A percentile compares a stretch with the other conserved stretches of the same genome.
phyloP scores from a whole-genome alignment of 1,139 yeast species.

The Magnusiomyces tetraspermus region DNA sequence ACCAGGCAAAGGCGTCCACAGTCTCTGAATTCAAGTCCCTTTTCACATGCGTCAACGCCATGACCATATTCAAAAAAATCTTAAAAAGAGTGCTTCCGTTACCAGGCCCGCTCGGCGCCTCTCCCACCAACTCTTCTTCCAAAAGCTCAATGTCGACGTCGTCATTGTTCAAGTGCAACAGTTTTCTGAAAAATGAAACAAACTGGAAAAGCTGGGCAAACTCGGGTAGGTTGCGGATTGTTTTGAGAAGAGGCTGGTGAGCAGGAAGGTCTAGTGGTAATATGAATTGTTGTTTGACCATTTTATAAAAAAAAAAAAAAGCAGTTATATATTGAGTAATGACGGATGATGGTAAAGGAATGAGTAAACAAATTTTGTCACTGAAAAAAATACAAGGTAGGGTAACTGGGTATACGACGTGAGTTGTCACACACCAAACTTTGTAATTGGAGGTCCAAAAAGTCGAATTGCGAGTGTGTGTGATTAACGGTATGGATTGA shows the following conservation, averaged over 20 bases:
- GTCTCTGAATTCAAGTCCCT: slow-evolving; percentile 5
- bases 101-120: slow-evolving; percentile 12
- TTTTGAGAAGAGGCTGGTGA: slow-evolving; percentile 17
- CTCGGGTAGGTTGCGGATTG: slow-evolving; percentile 25
- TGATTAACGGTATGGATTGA: too few species aligned
- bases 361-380: too few species aligned
- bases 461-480: too few species aligned
- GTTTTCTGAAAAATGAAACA: slow-evolving; percentile 20
- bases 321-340: neutral
- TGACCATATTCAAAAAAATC: slow-evolving; percentile 4
- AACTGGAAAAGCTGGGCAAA: slow-evolving; percentile 24
- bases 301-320: neutral
- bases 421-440: too few species aligned
- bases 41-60: neutral
- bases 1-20: slow-evolving; percentile 16
- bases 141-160: slow-evolving; percentile 23
- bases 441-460: too few species aligned
- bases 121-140: slow-evolving; percentile 26
- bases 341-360: neutral
- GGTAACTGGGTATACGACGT: too few species aligned
- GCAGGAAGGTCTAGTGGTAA: slow-evolving; percentile 21
- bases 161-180: slow-evolving; percentile 18
- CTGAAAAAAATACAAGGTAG: too few species aligned
- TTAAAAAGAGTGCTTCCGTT: slow-evolving; percentile 16
- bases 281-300: neutral